phyloP scores from a whole-genome alignment of 2,329 filamentous ascomycete genomes.

The Botrytis aclada region DNA sequence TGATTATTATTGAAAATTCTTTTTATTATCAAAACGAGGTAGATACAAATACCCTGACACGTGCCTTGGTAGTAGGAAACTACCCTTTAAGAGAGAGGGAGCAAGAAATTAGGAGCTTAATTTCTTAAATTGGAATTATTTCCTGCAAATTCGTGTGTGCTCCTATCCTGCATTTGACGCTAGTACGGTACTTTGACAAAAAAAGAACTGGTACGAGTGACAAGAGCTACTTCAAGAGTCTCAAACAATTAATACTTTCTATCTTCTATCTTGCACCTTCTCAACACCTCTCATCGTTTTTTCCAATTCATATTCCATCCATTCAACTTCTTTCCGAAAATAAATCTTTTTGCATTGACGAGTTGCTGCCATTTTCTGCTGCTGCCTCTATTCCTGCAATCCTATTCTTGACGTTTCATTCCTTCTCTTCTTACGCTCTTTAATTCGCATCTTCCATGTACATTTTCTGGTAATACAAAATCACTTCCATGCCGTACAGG shows the following conservation, averaged over 20 bases:
- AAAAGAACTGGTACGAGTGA: background rate
- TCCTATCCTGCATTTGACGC: background rate
- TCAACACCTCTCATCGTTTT: background rate
- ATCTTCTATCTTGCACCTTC: background rate
- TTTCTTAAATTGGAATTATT: background rate
- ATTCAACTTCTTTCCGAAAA: background rate
- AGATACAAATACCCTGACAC: background rate
- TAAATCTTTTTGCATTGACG: background rate
- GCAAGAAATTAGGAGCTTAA: background rate
- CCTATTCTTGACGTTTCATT: conserved; percentile 17
- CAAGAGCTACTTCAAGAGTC: conserved; percentile 4
- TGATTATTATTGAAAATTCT: background rate
- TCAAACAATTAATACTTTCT: conserved; percentile 7
- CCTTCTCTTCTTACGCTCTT: conserved; percentile 30
- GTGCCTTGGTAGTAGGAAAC: background rate
- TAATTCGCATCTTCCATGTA: conserved; percentile 35
- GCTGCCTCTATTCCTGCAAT: conserved; percentile 14
- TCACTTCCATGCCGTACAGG: background rate
- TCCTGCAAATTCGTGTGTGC: background rate
- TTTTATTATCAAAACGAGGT: background rate
- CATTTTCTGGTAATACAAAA: conserved; percentile 29
- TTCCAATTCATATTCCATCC: background rate
- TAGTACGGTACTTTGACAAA: background rate
- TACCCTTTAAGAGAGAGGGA: background rate
- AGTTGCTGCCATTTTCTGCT: conserved; percentile 9